A percentile compares a stretch with the other conserved stretches of the same genome.
phyloP scores from a whole-genome alignment of 495 filamentous ascomycete species.

The Penicillium soppii region DNA sequence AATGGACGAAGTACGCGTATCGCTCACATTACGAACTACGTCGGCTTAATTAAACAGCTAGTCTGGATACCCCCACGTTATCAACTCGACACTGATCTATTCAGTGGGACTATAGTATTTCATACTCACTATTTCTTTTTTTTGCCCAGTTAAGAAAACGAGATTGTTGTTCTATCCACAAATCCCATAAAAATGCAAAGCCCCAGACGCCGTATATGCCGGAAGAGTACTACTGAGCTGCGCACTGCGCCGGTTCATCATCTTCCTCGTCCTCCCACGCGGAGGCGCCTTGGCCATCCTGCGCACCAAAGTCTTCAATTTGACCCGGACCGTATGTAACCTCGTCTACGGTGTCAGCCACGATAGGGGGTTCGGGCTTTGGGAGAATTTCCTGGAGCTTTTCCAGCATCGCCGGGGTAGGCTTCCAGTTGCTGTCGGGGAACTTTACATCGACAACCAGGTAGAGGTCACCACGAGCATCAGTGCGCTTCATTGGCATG shows the following conservation, averaged over 20 bases:
- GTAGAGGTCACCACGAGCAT: conserved; percentile 83
- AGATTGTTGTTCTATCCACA: conserved; percentile 2
- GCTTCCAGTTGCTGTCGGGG: conserved; percentile 80
- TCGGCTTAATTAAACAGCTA: no score
- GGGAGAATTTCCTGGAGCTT: conserved; percentile 75
- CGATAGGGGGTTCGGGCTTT: conserved; percentile 55
- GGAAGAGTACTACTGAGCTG: conserved; percentile 67
- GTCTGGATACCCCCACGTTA: no score
- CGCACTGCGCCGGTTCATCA: conserved; percentile 70
- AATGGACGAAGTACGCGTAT: no score
- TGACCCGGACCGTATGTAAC: conserved; percentile 78
- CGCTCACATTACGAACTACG: no score
- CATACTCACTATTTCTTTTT: no score
- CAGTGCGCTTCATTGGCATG: conserved; percentile 87
- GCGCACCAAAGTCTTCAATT: conserved; percentile 74
- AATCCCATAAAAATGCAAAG: conserved; percentile 16
- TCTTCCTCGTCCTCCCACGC: conserved; percentile 82
- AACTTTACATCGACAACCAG: conserved; percentile 84
- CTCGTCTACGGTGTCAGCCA: conserved; percentile 75
- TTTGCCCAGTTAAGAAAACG: no score
- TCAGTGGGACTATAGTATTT: no score
- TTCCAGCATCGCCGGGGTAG: conserved; percentile 62
- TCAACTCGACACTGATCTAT: conserved; percentile 2
- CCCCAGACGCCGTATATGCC: conserved; percentile 30
- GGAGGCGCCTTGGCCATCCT: conserved; percentile 67